These are phyloP conservation scores for Gnetum montanum DNA, from an alignment of 75 land plant species.

Conservation along the genomic window DNA sequence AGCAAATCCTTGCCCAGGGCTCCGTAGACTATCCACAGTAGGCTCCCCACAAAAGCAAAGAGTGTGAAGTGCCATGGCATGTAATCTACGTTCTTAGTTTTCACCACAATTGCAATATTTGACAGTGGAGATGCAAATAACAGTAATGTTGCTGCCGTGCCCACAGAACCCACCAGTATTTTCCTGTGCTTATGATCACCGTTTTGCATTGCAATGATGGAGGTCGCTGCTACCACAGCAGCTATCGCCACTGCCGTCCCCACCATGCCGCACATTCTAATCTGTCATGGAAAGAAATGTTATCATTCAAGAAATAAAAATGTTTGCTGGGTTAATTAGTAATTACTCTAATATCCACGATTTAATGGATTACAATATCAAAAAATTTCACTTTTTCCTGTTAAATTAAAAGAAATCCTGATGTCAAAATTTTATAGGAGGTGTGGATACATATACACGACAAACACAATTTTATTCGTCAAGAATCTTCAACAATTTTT, in stretches of 20 bases:
- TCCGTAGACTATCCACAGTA: slow-evolving; percentile 13
- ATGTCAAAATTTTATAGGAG: too few relatives aligned
- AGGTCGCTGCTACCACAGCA: slow-evolving; percentile 13
- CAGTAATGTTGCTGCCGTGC: slow-evolving; percentile 29
- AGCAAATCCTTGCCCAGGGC: slow-evolving; percentile 11
- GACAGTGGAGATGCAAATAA: too few relatives aligned
- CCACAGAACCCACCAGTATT: slow-evolving; percentile 30
- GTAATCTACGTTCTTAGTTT: slow-evolving; percentile 17
- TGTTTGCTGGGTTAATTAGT: slow-evolving; percentile 9
- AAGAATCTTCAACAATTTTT: too few relatives aligned
- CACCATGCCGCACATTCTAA: not conserved
- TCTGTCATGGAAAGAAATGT: not conserved
- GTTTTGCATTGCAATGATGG: slow-evolving; percentile 16
- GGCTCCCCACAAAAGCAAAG: slow-evolving; percentile 10
- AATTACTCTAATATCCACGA: too few relatives aligned
- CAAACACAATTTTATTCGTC: too few relatives aligned
- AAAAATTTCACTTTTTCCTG: too few relatives aligned
- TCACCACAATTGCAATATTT: too few relatives aligned
- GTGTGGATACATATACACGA: too few relatives aligned
- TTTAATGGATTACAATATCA: too few relatives aligned
- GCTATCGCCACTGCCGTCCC: not conserved
- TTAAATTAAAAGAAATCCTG: too few relatives aligned
- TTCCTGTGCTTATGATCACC: slow-evolving; percentile 37
- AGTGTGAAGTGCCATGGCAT: slow-evolving; percentile 14
- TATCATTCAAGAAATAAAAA: slow-evolving; percentile 1